phyloP scores from a whole-genome alignment of 345 rosid genomes.

The Citrus mangshanensis region DNA sequence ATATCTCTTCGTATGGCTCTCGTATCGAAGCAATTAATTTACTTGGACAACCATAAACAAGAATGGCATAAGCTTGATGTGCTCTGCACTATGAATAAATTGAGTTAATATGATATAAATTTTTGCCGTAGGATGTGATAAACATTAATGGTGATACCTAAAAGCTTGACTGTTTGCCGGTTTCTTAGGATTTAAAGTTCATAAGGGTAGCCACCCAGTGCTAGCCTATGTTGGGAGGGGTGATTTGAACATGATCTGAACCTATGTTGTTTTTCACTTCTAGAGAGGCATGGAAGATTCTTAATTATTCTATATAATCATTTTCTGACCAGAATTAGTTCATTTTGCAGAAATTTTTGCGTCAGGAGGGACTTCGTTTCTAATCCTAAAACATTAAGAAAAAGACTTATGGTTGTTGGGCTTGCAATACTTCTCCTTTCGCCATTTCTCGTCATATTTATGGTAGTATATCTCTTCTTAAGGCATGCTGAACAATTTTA shows the following conservation, averaged over 20 bases:
- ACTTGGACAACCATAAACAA: background rate
- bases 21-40: background rate
- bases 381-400: slow-evolving; percentile 73
- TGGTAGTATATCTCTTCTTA: slow-evolving; percentile 90
- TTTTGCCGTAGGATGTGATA: background rate
- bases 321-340: slow-evolving; percentile 32
- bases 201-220: background rate
- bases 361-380: slow-evolving; percentile 83
- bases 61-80: background rate
- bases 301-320: slow-evolving; percentile 8
- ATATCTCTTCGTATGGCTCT: background rate
- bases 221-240: background rate
- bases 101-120: background rate
- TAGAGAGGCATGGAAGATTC: slow-evolving; percentile 6
- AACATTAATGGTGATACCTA: background rate
- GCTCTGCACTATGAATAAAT: background rate
- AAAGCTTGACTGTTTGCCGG: background rate
- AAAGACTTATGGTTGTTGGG: slow-evolving; percentile 87
- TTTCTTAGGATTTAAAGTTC: background rate
- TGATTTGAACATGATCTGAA: background rate
- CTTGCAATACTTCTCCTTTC: slow-evolving; percentile 82
- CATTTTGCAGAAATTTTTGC: slow-evolving; percentile 76
- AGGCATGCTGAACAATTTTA: slow-evolving; percentile 98
- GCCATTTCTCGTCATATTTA: slow-evolving; percentile 95
- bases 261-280: background rate